Conservation (phyloP, 2,329 filamentous ascomycete species). For the Westerdykella ornata region DNA sequence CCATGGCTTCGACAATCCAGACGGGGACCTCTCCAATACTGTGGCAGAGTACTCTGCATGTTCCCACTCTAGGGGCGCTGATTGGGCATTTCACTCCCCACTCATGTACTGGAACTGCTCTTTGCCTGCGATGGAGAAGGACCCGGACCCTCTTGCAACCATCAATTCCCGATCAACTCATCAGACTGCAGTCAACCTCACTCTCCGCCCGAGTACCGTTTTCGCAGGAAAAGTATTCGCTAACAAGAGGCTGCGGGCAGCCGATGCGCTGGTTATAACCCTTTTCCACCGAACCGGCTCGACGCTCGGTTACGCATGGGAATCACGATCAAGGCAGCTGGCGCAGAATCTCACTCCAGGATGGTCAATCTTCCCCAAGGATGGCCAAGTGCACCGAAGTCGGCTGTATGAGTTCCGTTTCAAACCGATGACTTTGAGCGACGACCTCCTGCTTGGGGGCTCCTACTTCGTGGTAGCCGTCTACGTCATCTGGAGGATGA, state of each 20-base stretch:
- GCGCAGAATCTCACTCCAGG: constrained; percentile 45
- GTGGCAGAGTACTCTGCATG: constrained; percentile 10
- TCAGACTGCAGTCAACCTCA: constrained; percentile 64
- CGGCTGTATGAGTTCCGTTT: constrained; percentile 74
- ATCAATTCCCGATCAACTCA: constrained; percentile 59
- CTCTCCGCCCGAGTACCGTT: constrained; percentile 68
- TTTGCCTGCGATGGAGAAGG: constrained; percentile 50
- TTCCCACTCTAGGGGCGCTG: constrained; percentile 47
- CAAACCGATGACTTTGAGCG: constrained; percentile 61
- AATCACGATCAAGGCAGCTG: constrained; percentile 51
- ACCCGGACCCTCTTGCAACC: constrained; percentile 59
- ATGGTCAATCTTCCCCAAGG: constrained; percentile 60
- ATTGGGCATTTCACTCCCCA: constrained; percentile 78
- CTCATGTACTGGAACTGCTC: constrained; percentile 73
- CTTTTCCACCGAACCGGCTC: constrained; percentile 63
- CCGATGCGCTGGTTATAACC: constrained; percentile 72
- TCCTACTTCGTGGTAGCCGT: constrained; percentile 58
- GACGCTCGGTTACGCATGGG: constrained; percentile 59
- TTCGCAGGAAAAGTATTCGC: constrained; percentile 76
- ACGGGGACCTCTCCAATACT: constrained; percentile 9
- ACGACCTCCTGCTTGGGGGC: constrained; percentile 56
- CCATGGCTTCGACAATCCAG: constrained; percentile 16
- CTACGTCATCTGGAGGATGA: constrained; percentile 62
- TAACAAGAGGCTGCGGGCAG: constrained; percentile 59
- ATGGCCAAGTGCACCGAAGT: constrained; percentile 50